Evolutionary conservation across 345 rosid genomes (phyloP).

Genomic region (Sisymbrium altissimum): DNA sequence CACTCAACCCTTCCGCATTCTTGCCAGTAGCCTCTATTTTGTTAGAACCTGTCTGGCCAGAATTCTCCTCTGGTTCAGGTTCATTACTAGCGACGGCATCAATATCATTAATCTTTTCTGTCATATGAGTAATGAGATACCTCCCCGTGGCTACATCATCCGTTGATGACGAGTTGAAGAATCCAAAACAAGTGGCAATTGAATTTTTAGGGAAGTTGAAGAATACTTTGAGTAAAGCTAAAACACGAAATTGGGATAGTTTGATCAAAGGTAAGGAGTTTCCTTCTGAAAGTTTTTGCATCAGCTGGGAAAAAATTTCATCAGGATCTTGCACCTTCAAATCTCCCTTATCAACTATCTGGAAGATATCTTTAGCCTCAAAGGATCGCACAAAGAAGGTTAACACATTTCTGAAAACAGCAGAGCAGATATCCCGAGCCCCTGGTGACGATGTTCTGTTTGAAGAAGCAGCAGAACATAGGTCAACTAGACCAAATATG

Average conservation of each 20-base stretch:
- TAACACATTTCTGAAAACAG: constrained; percentile 68
- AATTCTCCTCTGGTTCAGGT: constrained; percentile 37
- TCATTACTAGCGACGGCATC: constrained; percentile 34
- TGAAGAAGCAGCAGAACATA: constrained; percentile 62
- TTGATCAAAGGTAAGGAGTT: constrained; percentile 50
- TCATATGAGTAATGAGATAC: constrained; percentile 59
- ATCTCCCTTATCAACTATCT: constrained; percentile 53
- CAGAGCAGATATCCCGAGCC: constrained; percentile 55
- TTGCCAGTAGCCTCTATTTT: constrained; percentile 29
- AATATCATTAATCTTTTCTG: constrained; percentile 42
- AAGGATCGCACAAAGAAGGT: constrained; percentile 61
- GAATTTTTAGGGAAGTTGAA: constrained; percentile 62
- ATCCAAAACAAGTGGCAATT: constrained; percentile 76
- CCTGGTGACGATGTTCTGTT: constrained; percentile 55
- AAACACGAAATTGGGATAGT: constrained; percentile 54
- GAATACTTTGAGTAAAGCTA: constrained; percentile 61
- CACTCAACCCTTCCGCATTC: constrained; percentile 33
- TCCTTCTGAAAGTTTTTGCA: constrained; percentile 55
- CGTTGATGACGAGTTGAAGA: constrained; percentile 44
- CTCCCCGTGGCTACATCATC: constrained; percentile 58
- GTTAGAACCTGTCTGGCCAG: constrained; percentile 38
- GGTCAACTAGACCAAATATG: constrained; percentile 77
- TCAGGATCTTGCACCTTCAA: constrained; percentile 51
- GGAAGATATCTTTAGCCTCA: constrained; percentile 48
- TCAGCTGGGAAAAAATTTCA: constrained; percentile 52